Base-by-base conservation (phyloP, 2,329 filamentous ascomycete species). In the Bipolaris gigantea region DNA sequence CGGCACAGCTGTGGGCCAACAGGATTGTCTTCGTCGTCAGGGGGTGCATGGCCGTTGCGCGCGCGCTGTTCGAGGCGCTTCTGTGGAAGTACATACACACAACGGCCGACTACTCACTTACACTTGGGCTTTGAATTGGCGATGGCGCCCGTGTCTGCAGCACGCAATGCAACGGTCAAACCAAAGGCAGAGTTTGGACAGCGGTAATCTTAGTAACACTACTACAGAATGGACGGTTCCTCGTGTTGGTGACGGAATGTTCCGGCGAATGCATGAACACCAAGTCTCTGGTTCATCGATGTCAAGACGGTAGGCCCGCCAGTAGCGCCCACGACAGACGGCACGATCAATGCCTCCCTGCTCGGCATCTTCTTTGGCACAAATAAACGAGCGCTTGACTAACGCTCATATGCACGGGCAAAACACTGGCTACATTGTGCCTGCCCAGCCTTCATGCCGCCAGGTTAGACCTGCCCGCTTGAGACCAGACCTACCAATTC, bases 381-480 rank as follows among this genome's bases (percentile, higher is more conserved):
- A 67, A 68, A 65, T 60, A 62, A 48, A 53, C 23, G 59, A 46
- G 13, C 15, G 25, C 66, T 70, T 68, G 64, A 64, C 62, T 13
- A 25, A 55, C 55, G 56, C 45, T 52, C 54, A 46, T 53, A 45
- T 41, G 33, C 47, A 49, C 27, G 27, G 43, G 55, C 63, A 42
- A 51, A 57, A 38, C 38, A 40, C 43, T 47, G 61, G 54, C 60
- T 59, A 49, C 44, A 44, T 40, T 30, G 52, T 46, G 42, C 51
- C 54, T 57, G 53, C 55, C 19, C 38, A 58, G 64, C 65, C 65
- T 69, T 66, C 66, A 66, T 43, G 52, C 47, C 21, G 23, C 39
- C 27, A 41, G 50, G 45, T 53, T 61, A 36, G 51, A 53, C 49
- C 51, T 50, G 23, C 39, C 48, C 45, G 40, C 39, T 44, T 43